A percentile compares a stretch with the other conserved stretches of the same genome.
These are phyloP conservation scores for Leccinum fibrillosum DNA, from an alignment of 768 basidiomycete genomes.

Conservation along the genomic window DNA sequence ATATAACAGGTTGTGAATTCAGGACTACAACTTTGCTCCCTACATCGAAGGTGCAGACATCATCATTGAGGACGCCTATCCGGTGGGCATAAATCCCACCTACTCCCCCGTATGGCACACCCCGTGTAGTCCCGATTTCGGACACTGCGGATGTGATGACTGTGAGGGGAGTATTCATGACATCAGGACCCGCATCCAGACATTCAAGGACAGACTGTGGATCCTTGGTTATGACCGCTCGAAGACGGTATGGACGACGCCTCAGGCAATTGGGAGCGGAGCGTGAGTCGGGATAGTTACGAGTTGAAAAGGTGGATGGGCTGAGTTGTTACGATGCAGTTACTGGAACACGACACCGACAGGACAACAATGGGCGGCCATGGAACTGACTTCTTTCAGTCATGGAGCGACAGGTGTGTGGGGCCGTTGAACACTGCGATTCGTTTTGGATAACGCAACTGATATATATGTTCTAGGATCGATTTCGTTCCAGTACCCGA, in stretches of 20 bases:
- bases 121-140: conserved; percentile 58
- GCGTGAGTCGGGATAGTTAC: conserved; percentile 19
- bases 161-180: conserved; percentile 66
- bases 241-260: conserved; percentile 73
- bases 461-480: conserved; percentile 16
- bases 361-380: conserved; percentile 25
- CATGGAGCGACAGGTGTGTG: conserved; percentile 26
- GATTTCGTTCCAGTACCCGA: conserved; percentile 29
- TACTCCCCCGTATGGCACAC: conserved; percentile 60
- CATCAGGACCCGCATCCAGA: conserved; percentile 61
- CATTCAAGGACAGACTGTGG: conserved; percentile 55
- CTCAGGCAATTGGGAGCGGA: conserved; percentile 71
- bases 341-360: conserved; percentile 31
- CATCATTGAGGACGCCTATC: conserved; percentile 46
- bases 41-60: conserved; percentile 67
- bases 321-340: conserved; percentile 11
- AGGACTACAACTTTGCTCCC: conserved; percentile 60
- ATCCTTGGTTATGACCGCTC: conserved; percentile 62
- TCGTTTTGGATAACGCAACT: neutral
- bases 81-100: conserved; percentile 56
- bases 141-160: conserved; percentile 71
- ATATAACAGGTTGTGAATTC: neutral
- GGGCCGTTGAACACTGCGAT: too few species aligned
- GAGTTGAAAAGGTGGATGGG: neutral
- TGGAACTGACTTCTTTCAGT: conserved; percentile 23